These are phyloP conservation scores for Aspergillus panamensis DNA, from an alignment of 495 filamentous ascomycete species.

Conservation along the genomic window DNA sequence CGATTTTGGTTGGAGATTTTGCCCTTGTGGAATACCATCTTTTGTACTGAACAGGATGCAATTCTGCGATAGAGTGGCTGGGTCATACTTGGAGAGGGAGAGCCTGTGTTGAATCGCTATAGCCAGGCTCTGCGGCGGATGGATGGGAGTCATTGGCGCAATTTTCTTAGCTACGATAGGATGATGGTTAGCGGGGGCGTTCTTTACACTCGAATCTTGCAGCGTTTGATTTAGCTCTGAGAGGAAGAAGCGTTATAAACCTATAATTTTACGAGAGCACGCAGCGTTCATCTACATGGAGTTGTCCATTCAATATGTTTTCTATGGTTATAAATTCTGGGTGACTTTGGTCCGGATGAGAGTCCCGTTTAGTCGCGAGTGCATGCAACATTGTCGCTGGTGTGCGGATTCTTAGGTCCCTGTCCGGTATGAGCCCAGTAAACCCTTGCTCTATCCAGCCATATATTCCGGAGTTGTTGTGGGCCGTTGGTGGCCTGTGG, in stretches of 20 bases:
- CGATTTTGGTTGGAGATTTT: not conserved
- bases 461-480: conserved; percentile 26
- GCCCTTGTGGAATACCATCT: not conserved
- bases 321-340: not conserved
- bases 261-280: not conserved
- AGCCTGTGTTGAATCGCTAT: not conserved
- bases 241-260: not conserved
- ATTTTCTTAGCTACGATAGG: conserved; percentile 9
- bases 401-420: not conserved
- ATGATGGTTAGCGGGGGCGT: conserved; percentile 19
- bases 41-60: not conserved
- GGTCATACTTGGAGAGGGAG: not conserved
- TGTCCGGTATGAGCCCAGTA: conserved; percentile 22
- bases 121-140: not conserved
- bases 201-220: conserved; percentile 12
- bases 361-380: not conserved
- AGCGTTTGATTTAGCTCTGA: conserved; percentile 5
- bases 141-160: conserved; percentile 1
- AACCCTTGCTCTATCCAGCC: conserved; percentile 26
- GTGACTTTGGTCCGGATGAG: not conserved
- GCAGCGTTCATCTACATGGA: not conserved
- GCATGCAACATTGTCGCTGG: not conserved
- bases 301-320: not conserved
- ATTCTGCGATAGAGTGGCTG: not conserved
- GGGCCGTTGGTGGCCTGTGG: not conserved